Evolutionary conservation across 257 asterid species (phyloP).

Genomic region (Nemophila menziesii): DNA sequence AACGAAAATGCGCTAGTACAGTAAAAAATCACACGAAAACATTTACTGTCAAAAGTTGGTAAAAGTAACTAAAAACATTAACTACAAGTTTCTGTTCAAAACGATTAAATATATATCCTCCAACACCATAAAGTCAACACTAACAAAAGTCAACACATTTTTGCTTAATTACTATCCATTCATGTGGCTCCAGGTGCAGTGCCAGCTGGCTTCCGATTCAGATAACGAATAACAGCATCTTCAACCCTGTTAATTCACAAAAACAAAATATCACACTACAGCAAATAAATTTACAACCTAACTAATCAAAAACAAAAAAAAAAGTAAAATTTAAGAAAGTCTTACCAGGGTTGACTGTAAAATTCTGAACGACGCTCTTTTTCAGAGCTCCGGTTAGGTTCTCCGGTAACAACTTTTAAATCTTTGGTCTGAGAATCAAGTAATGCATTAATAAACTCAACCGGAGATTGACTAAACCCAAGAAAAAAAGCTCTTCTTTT

Average conservation of each 20-base stretch:
- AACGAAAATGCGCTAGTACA: too few relatives aligned
- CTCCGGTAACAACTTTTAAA: conserved; percentile 71
- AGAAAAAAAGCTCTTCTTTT: conserved; percentile 90
- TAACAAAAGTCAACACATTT: not conserved
- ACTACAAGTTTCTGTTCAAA: not conserved
- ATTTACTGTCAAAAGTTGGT: too few relatives aligned
- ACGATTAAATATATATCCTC: not conserved
- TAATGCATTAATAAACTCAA: conserved; percentile 76
- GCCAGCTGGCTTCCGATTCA: conserved; percentile 66
- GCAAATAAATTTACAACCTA: conserved; percentile 3
- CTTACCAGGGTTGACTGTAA: conserved; percentile 90
- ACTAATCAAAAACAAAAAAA: conserved; percentile 3
- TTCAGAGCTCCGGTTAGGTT: conserved; percentile 71
- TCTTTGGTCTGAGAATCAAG: conserved; percentile 89
- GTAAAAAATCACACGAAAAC: too few relatives aligned
- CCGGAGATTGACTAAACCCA: conserved; percentile 95
- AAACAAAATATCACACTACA: conserved; percentile 5
- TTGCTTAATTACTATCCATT: not conserved
- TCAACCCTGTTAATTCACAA: conserved; percentile 61
- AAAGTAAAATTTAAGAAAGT: conserved; percentile 3
- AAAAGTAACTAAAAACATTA: too few relatives aligned
- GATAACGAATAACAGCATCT: conserved; percentile 93
- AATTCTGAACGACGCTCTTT: conserved; percentile 83
- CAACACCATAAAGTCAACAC: not conserved
- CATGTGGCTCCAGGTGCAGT: conserved; percentile 59